Evolutionary conservation across 169 alveolate genomes (phyloP).

Genomic region (Eimeria acervulina): DNA sequence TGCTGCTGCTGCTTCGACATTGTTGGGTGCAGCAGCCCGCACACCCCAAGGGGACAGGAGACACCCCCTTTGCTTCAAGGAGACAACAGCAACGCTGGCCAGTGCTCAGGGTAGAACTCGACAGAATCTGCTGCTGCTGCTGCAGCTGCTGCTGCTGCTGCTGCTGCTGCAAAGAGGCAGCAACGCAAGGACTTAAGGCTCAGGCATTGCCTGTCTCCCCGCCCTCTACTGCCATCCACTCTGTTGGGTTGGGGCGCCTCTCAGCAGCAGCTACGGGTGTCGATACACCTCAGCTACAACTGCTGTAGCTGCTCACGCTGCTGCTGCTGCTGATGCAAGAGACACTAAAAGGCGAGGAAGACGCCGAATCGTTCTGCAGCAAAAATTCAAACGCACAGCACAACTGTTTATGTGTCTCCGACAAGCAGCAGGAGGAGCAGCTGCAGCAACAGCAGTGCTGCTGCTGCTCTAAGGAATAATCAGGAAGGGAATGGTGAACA

Average conservation of each 20-base stretch:
- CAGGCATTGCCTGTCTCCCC: conserved; percentile 52
- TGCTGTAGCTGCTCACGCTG: conserved; percentile 23
- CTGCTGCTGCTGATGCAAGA: neutral
- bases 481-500: neutral
- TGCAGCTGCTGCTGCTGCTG: conserved; percentile 59
- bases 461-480: neutral
- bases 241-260: neutral
- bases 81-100: conserved; percentile 20
- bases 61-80: neutral
- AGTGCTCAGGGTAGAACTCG: neutral
- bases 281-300: conserved; percentile 15
- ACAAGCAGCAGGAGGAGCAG: conserved; percentile 7
- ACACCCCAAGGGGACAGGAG: neutral
- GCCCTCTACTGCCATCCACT: neutral
- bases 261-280: conserved; percentile 12
- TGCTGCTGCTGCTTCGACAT: conserved; percentile 57
- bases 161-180: conserved; percentile 58
- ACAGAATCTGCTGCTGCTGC: conserved; percentile 37
- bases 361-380: neutral
- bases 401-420: too few relatives aligned
- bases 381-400: too few relatives aligned
- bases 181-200: conserved; percentile 6
- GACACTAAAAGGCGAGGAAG: neutral
- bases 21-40: conserved; percentile 22
- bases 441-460: too few relatives aligned